These are phyloP conservation scores for Monilinia aucupariae DNA, from an alignment of 2,329 filamentous ascomycete genomes.

Conservation along the genomic window DNA sequence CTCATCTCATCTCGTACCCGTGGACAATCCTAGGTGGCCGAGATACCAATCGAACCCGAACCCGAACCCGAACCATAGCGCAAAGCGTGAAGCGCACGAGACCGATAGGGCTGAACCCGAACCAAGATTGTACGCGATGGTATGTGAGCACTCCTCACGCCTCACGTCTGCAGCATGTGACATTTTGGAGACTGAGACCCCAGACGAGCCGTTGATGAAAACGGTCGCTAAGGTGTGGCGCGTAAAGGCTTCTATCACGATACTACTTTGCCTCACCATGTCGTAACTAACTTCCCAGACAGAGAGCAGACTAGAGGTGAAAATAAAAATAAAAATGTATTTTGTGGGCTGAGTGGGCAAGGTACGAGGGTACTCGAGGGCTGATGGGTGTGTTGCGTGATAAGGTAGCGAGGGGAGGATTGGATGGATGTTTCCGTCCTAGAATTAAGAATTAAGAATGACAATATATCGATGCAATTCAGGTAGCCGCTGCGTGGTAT, in stretches of 20 bases:
- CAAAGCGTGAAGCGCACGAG: not conserved
- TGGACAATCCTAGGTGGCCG: not conserved
- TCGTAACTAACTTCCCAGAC: not conserved
- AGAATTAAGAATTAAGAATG: not conserved
- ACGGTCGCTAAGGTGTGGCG: not conserved
- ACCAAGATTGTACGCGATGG: not conserved
- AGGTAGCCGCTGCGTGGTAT: not conserved
- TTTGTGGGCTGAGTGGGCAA: conserved; percentile 1
- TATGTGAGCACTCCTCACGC: not conserved
- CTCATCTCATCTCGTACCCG: not conserved
- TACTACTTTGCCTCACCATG: not conserved
- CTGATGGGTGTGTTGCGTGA: not conserved
- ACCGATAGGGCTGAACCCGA: not conserved
- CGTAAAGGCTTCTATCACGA: not conserved
- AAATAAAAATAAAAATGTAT: not conserved
- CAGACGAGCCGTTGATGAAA: not conserved
- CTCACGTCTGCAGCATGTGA: not conserved
- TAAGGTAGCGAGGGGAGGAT: not conserved
- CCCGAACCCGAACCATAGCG: no score
- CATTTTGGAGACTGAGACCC: not conserved
- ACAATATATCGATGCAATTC: not conserved
- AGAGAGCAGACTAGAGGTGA: not conserved
- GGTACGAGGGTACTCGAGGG: conserved; percentile 3
- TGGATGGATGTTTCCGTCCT: not conserved
- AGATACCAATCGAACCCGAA: no score